Evolutionary conservation across 257 asterid species (phyloP).

Genomic region (Mentha longifolia): DNA sequence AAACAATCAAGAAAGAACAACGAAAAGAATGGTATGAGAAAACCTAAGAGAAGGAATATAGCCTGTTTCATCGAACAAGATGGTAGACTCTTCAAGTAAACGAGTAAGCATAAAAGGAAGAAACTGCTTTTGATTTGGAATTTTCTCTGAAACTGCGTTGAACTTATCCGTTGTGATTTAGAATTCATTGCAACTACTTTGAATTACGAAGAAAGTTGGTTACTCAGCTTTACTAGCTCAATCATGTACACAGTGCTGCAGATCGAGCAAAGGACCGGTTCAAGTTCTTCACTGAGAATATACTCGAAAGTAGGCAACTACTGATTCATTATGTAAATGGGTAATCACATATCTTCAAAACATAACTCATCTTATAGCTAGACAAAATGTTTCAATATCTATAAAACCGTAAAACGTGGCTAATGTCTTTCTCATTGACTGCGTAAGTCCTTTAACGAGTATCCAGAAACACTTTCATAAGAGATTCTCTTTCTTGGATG

Average conservation of each 20-base stretch:
- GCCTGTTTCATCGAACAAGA: background rate
- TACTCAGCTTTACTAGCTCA: background rate
- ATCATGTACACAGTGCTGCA: background rate
- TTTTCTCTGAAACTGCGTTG: background rate
- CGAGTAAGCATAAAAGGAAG: background rate
- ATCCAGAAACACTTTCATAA: background rate
- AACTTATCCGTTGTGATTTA: background rate
- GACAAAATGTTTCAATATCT: background rate
- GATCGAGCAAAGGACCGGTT: background rate
- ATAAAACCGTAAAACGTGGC: background rate
- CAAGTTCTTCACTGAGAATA: background rate
- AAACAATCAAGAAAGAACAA: too few species aligned
- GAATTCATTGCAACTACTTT: background rate
- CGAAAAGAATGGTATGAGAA: background rate
- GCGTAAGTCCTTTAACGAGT: background rate
- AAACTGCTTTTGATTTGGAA: background rate
- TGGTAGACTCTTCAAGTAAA: background rate
- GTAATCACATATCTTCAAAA: background rate
- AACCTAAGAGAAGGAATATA: background rate
- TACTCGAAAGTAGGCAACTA: background rate
- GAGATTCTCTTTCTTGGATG: background rate
- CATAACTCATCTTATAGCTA: background rate
- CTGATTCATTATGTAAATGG: background rate
- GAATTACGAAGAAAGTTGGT: background rate
- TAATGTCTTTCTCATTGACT: background rate